Conservation (phyloP, 139 green algal species). For the Mychonastes homosphaera region DNA sequence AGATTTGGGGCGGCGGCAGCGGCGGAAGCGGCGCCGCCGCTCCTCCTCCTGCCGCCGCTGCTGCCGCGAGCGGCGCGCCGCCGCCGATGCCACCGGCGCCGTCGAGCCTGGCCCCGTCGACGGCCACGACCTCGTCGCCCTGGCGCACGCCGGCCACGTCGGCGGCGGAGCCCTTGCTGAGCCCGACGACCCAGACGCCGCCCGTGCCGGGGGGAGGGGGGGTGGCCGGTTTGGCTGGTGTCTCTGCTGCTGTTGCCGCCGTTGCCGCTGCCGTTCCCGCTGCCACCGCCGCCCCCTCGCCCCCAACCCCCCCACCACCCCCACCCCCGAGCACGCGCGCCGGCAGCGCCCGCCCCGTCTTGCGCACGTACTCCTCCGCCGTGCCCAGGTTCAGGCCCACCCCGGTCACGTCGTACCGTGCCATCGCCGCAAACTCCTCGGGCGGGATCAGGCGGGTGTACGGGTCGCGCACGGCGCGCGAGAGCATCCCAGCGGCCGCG, state of each 20-base stretch:
- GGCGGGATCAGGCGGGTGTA: constrained; percentile 83
- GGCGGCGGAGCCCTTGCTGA: constrained; percentile 59
- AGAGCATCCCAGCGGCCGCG: constrained; percentile 38
- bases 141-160: constrained; percentile 63
- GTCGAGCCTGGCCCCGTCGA: constrained; percentile 46
- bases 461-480: constrained; percentile 60
- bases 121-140: constrained; percentile 73
- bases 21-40: too few relatives aligned
- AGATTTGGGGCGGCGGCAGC: too few relatives aligned
- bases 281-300: not conserved
- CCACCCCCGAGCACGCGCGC: not conserved
- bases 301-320: not conserved
- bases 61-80: too few relatives aligned
- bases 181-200: constrained; percentile 72
- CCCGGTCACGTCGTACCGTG: constrained; percentile 91
- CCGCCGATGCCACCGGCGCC: too few relatives aligned
- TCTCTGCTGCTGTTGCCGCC: too few relatives aligned
- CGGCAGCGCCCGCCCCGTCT: constrained; percentile 33
- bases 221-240: too few relatives aligned
- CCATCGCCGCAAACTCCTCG: constrained; percentile 69
- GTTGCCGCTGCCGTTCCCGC: too few relatives aligned
- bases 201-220: not conserved
- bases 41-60: too few relatives aligned
- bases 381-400: constrained; percentile 90
- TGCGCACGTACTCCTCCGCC: constrained; percentile 53